These are phyloP conservation scores for Paramecium bursaria DNA, from an alignment of 73 alveolate species.

Conservation along the genomic window DNA sequence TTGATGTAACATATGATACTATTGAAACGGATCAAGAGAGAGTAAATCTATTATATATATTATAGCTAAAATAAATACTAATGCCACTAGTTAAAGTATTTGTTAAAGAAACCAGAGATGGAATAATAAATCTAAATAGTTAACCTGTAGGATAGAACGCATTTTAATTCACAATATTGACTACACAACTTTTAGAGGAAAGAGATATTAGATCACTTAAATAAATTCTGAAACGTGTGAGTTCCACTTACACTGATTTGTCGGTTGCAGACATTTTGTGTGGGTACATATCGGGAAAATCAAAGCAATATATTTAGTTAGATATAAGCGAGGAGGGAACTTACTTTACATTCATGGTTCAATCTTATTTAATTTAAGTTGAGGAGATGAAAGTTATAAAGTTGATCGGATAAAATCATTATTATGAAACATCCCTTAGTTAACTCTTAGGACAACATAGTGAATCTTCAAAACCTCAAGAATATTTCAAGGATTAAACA, in stretches of 20 bases:
- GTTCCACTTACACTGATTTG: constrained; percentile 1
- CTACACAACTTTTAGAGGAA: constrained; percentile 1
- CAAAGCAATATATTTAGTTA: background rate
- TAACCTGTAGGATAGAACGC: background rate
- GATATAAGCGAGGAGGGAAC: background rate
- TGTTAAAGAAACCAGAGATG: constrained; percentile 47
- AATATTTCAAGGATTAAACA: no score
- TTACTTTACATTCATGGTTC: background rate
- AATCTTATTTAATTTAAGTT: constrained; percentile 7
- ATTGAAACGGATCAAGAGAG: constrained; percentile 42
- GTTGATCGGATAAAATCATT: constrained; percentile 37
- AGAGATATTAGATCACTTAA: background rate
- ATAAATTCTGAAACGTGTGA: constrained; percentile 1
- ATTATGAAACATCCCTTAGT: constrained; percentile 38
- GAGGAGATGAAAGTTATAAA: constrained; percentile 16
- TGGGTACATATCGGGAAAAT: constrained; percentile 13
- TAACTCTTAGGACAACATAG: background rate
- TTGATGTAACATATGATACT: background rate
- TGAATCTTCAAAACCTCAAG: background rate
- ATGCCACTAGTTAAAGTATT: background rate
- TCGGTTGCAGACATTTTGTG: constrained; percentile 2
- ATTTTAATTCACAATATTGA: background rate
- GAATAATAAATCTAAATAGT: background rate
- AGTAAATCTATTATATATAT: background rate
- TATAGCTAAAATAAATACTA: constrained; percentile 21